Evolutionary conservation across 352 stramenopile genomes (phyloP), one percentile per base, ranked within the genome.

Genomic region (Globisporangium recalcitrans): DNA sequence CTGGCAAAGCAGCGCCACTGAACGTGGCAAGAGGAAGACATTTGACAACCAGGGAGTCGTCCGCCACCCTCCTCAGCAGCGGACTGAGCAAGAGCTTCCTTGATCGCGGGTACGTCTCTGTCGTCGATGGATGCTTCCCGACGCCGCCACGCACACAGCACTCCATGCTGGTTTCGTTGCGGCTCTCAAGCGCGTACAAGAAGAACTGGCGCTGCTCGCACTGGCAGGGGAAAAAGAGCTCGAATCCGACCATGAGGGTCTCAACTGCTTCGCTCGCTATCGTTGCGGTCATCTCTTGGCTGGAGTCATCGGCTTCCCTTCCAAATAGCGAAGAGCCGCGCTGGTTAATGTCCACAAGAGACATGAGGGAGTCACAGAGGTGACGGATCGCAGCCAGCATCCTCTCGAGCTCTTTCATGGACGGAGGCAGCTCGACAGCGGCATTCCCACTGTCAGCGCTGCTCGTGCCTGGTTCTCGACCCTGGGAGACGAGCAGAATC

Each of bases 171-270:
- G 9, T 8, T 2, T 72, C 55, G 8, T 34, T 51, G 10, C 6
- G 62, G 29, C 27, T n/a, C 0, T 58, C 21, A 26, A 87, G 62
- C 22, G 70, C 40, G 36, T 72, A 63, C 49, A 88, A 69, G 27
- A 92, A 77, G 6, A 97, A 72, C 32, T 78, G 65, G 2, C 75
- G 60, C 54, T 92, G 80, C 40, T 85, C 71, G 56, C 75, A 92
- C 52, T 75, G 71, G 21, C 80, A 94, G 10, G 91, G 79, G 47
- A 96, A 95, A 53, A 98, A 97, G 1, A 98, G 38, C 27, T 98
- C 89, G 21, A 96, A 79, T 0, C 84, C 88, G 7, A 90, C 63
- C 72, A 96, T 88, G 1, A 97, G 69, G 0, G 77, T 77, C 2
- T 68, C 62, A 4, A 83, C 75, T 0, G 84, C 83, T 48, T 91